Conservation (phyloP, 768 basidiomycete genomes). For the Kwoniella sp. region DNA sequence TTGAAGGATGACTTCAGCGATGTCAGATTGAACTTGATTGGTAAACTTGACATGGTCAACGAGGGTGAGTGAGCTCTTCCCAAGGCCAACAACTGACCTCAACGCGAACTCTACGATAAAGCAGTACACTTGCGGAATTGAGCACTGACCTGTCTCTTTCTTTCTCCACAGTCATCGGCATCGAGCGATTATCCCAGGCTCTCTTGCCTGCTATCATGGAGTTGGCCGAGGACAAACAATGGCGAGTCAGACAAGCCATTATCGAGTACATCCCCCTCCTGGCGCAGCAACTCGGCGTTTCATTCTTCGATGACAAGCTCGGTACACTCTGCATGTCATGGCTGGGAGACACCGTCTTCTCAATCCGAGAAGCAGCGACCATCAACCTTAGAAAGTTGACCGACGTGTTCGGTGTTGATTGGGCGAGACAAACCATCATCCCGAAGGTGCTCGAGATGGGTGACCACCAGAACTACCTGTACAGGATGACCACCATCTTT, state of each 20-base stretch:
- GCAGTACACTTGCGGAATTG: too few species aligned
- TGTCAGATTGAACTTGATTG: conserved; percentile 95
- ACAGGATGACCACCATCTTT: conserved; percentile 97
- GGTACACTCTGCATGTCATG: conserved; percentile 98
- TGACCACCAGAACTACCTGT: conserved; percentile 92
- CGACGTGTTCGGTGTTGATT: conserved; percentile 97
- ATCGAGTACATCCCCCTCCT: conserved; percentile 99
- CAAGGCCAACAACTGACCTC: too few species aligned
- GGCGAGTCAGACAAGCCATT: conserved; percentile 98
- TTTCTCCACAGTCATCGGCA: conserved; percentile 78
- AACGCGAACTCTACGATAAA: too few species aligned
- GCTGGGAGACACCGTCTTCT: conserved; percentile 97
- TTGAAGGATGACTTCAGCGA: conserved; percentile 99
- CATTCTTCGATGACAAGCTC: conserved; percentile 97
- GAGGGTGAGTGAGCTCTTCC: conserved; percentile 64
- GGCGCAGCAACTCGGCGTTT: conserved; percentile 92
- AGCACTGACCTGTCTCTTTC: background rate
- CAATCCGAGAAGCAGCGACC: conserved; percentile 97
- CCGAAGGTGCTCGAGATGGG: conserved; percentile 98
- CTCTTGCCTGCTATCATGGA: conserved; percentile 97
- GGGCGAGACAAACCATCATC: conserved; percentile 90
- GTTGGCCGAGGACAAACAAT: conserved; percentile 98
- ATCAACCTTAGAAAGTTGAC: conserved; percentile 95
- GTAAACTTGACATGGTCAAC: conserved; percentile 95
- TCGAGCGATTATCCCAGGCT: conserved; percentile 88